Base-by-base conservation (phyloP, 164 flowering plant species). In the Tetracentron sinense region DNA sequence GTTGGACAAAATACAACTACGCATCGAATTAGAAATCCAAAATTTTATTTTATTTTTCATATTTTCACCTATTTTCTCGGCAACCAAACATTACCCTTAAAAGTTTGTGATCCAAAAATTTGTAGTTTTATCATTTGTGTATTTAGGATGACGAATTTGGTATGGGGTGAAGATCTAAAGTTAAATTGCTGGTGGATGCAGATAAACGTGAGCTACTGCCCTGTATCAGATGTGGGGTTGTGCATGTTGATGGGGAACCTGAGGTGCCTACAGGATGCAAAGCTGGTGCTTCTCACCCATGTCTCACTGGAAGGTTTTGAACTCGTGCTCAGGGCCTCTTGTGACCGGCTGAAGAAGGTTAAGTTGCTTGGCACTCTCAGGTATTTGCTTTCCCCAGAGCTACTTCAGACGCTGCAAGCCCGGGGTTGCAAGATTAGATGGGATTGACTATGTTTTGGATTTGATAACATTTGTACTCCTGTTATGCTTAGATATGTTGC, bases 181-280 rank as follows among this genome's bases (percentile, higher is more conserved):
- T 19, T 49, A n/a, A 49, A 49, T 1, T n/a, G 12, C 7, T 49
- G 3, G 10, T 54, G 23, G 20, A 6, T 54, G 72, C 90, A 89
- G 92, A 74, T 89, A 69, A 89, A 86, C 70, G 23, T 86, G 35
- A 74, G 90, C 68, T 54, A 77, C 50, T 89, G 92, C 58, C 62
- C 67, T 1, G 54, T 86, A 38, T 77, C 90, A 0, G 84, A 85
- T 62, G 70, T 71, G 68, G 85, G 77, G 6, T 64, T 89, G 21
- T 79, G 68, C 77, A 61, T 79, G 73, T 56, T 83, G 73, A 75
- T 86, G 81, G 76, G 78, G 27, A 82, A 80, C 61, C 52, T 89
- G 68, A 75, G 75, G n/a, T 75, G 90, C 63, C 78, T 89, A 11
- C 89, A 82, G 53, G 92, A 82, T n/a, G 87, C 76, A 5, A 84